Evolutionary conservation across 140 eudicot genomes (phyloP), one percentile per base, ranked within the genome.

Genomic region (Bidens hawaiensis): DNA sequence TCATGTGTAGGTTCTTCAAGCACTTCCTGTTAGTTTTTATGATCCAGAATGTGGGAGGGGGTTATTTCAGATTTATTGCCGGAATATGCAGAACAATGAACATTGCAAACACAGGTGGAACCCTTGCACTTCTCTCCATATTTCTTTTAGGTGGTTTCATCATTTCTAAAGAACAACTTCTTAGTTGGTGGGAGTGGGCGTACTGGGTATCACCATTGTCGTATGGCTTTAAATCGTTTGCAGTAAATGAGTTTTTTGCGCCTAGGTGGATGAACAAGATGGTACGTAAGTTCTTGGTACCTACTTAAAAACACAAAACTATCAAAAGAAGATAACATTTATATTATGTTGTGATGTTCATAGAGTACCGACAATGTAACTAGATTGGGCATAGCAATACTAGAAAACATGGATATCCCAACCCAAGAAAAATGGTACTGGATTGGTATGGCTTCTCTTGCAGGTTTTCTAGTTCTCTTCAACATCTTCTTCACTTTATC

Each of bases 21-120:
- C 94, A 90, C 22, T 69, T 87, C 9, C 60, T 90, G 45, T 30
- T 87, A 65, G 76, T 75, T 23, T 90, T 90, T 67, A 50, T 71
- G 17, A 74, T 90, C 71, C 97, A 90, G 73, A 93, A 90, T 65
- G 81, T 82, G 84, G 90, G 96, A 1, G 88, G 90, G 21, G 96
- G 86, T 15, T 22, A 78, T 17, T 82, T 84, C 68, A 81, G 96
- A 74, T 62, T 87, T 64, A 76, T 75, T 58, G 87, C 90, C 19
- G 90, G 86, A 36, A 36, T 87, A 2, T 87, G 96, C 60, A 71
- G 96, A 68, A 87, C 88, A 1, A 80, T 77, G 84, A 79, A 85
- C 60, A 72, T 90, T 43, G 88, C 97, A 22, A 72, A 87, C 54
- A 84, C 89, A 1, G 90, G 96, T 3, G 97, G 97, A 60, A 59